Evolutionary conservation across 1,284 basidiomycete genomes (phyloP), one percentile per base, ranked within the genome.

Genomic region (Entoloma clypeatum): DNA sequence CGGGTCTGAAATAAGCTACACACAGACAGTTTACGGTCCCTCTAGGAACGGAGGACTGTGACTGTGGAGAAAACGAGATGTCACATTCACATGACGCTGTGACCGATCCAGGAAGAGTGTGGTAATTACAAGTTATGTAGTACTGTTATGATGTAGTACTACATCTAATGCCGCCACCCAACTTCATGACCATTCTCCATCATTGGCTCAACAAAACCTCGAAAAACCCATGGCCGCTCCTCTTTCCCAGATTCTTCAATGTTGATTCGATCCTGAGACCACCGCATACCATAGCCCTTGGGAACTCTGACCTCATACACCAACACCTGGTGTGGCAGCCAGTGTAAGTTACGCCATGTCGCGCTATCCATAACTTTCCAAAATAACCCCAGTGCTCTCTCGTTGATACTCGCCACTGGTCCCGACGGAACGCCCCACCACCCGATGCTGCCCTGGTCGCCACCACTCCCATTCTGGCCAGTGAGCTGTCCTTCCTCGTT

Each of bases 221-320:
- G 65, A 53, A 81, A 76, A 9, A 58, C 55, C 78, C 77, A 80
- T 4, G 59, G 56, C n/a, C 51, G 39, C 10, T 48, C 43, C 27
- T 40, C 26, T 4, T 31, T 46, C 8, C 34, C 49, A 9, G 49
- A 48, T n/a, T 39, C 42, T 30, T 46, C 46, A 5, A 36, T 27
- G 26, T 42, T 49, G 31, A 55, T 57, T 25, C 58, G 60, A 58
- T 78, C 65, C 50, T 72, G 74, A 2, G 74, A 73, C 78, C 79
- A 81, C 8, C 79, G 63, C 76, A 81, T 75, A 1, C 78, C 79
- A 60, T 80, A 81, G 0, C 78, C 79, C 41, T 74, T 74, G 5
- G 57, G 49, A 14, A 78, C 70, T 37, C 78, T 62, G 7, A 70
- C 65, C 52, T 81, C 78, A 50, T 79, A 81, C 21, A 77, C 76